Conservation (phyloP, 2,329 filamentous ascomycete species). For the Phialocephala subalpina region DNA sequence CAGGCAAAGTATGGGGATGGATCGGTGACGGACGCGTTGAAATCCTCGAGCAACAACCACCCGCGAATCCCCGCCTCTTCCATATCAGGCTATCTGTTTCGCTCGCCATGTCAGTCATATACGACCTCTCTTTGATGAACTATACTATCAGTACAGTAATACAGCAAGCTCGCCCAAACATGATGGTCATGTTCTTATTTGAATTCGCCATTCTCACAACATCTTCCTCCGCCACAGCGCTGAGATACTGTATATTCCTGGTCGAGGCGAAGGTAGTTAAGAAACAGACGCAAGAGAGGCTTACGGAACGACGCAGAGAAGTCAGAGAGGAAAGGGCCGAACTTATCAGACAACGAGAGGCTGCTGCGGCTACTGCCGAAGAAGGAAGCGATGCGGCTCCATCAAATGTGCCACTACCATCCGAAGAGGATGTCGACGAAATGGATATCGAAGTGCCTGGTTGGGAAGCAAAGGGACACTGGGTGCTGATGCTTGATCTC, state of each 20-base stretch:
- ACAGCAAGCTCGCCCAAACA: constrained; percentile 87
- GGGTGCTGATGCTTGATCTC: constrained; percentile 88
- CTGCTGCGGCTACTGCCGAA: constrained; percentile 48
- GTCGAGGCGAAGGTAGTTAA: constrained; percentile 79
- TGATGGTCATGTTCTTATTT: constrained; percentile 99
- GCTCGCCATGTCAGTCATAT: constrained; percentile 78
- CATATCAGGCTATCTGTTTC: constrained; percentile 84
- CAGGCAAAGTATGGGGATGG: constrained; percentile 96
- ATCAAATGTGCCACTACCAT: constrained; percentile 58
- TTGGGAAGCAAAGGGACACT: constrained; percentile 96
- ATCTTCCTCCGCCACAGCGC: constrained; percentile 79
- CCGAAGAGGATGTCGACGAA: constrained; percentile 83
- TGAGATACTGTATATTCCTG: constrained; percentile 81
- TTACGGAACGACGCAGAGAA: constrained; percentile 73
- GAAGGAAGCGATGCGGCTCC: constrained; percentile 40
- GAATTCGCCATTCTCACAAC: constrained; percentile 91
- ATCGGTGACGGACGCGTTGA: constrained; percentile 96
- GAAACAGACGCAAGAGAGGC: constrained; percentile 74
- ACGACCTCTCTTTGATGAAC: constrained; percentile 80
- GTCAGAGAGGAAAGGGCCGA: constrained; percentile 66
- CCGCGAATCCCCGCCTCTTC: constrained; percentile 86
- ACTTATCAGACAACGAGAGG: constrained; percentile 49
- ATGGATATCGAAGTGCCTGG: constrained; percentile 95
- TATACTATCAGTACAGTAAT: constrained; percentile 87
- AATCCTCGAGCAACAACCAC: constrained; percentile 92